These are phyloP conservation scores for Chrysanthemum makinoi DNA, from an alignment of 129 eudicot species.

Conservation along the genomic window DNA sequence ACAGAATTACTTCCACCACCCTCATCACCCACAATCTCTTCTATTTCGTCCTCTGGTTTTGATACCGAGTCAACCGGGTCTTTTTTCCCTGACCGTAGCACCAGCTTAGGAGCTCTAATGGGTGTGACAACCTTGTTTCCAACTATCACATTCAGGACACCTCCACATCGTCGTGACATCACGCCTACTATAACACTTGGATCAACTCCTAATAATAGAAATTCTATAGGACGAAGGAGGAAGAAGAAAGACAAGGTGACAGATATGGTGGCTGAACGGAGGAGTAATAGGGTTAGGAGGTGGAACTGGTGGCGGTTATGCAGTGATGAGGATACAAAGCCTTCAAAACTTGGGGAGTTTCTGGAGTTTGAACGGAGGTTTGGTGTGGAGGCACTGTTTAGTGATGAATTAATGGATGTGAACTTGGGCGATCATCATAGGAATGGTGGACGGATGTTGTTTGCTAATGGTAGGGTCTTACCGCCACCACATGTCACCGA, in stretches of 20 bases:
- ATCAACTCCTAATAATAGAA: constrained; percentile 9
- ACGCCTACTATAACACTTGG: constrained; percentile 19
- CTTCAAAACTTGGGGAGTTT: constrained; percentile 67
- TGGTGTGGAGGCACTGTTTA: constrained; percentile 46
- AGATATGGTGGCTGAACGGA: constrained; percentile 32
- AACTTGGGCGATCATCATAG: constrained; percentile 22
- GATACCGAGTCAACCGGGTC: constrained; percentile 85
- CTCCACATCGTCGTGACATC: constrained; percentile 45
- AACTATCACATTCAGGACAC: constrained; percentile 51
- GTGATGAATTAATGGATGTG: constrained; percentile 31
- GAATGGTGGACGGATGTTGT: constrained; percentile 50
- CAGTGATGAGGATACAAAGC: constrained; percentile 44
- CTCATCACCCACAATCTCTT: constrained; percentile 63
- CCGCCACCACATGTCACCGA: constrained; percentile 40
- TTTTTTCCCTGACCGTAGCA: constrained; percentile 79
- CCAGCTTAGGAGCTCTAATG: constrained; percentile 69
- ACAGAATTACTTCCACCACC: constrained; percentile 44
- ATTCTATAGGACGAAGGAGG: constrained; percentile 29
- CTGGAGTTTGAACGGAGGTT: constrained; percentile 72
- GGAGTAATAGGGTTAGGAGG: constrained; percentile 38
- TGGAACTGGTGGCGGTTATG: constrained; percentile 71
- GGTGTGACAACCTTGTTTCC: constrained; percentile 49
- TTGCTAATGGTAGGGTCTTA: constrained; percentile 74
- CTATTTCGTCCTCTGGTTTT: constrained; percentile 77
- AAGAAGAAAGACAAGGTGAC: constrained; percentile 24